Percentiles rank a stretch among this genome's conserved stretches.
phyloP scores from a whole-genome alignment of 495 filamentous ascomycete genomes.

The Bacidia rubella region DNA sequence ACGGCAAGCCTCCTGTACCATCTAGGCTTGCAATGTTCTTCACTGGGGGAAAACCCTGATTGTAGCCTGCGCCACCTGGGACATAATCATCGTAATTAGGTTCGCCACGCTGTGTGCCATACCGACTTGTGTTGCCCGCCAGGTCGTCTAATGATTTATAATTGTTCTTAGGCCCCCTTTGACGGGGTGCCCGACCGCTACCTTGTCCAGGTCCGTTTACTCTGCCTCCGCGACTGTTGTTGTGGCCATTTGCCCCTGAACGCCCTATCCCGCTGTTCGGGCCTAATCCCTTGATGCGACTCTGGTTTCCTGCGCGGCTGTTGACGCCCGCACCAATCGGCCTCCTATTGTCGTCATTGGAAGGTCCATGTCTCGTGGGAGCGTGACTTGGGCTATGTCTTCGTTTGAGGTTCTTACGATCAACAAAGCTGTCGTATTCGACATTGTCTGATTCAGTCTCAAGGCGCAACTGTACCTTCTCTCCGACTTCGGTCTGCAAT shows the following conservation, averaged over 20 bases:
- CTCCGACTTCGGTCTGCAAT: constrained; percentile 71
- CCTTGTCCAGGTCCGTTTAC: constrained; percentile 29
- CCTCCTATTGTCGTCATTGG: constrained; percentile 18
- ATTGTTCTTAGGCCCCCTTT: constrained; percentile 11
- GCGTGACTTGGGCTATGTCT: constrained; percentile 26
- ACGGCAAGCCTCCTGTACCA: constrained; percentile 21
- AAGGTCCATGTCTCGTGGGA: constrained; percentile 11
- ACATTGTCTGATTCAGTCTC: constrained; percentile 52
- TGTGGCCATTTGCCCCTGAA: constrained; percentile 31
- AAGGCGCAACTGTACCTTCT: constrained; percentile 71
- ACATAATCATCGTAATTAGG: constrained; percentile 20
- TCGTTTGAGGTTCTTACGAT: constrained; percentile 43
- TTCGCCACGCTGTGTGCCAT: constrained; percentile 16
- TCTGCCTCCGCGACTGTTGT: constrained; percentile 32
- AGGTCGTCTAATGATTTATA: constrained; percentile 37
- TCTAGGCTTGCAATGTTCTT: constrained; percentile 11
- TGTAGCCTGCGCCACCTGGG: constrained; percentile 18
- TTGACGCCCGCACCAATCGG: constrained; percentile 3
- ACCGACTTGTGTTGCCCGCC: constrained; percentile 12
- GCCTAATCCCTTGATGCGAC: constrained; percentile 13
- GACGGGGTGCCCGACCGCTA: constrained; percentile 26
- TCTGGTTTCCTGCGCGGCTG: constrained; percentile 25
- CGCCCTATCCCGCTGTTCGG: constrained; percentile 21
- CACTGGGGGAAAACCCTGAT: constrained; percentile 11
- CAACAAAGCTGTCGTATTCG: constrained; percentile 42